Evolutionary conservation across 2,329 filamentous ascomycete species (phyloP), one percentile per base, ranked within the genome.

Genomic region (Talaromyces sp.): DNA sequence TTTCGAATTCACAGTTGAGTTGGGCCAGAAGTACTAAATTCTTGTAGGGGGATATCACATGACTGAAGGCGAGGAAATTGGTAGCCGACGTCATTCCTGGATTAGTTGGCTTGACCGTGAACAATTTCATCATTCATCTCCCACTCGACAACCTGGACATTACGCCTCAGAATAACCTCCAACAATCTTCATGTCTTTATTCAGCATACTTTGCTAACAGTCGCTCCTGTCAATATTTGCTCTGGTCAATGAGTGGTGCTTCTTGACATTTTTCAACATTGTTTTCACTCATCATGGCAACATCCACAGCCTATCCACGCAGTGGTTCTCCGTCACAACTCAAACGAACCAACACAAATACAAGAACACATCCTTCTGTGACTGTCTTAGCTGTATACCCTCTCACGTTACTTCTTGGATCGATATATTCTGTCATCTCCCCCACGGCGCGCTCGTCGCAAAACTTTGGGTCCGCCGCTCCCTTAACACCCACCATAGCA

Each of bases 381-480:
- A 71, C 86, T 64, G 81, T 89, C 24, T 84, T 97, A 35, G 76
- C 81, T 2, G 79, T 91, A 66, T 98, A 97, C 80, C 94, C 94
- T 3, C 71, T 81, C 31, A 89, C 93, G 7, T 87, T 99, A 65
- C 68, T 92, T 63, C 85, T 97, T 69, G 95, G 95, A 69, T 90
- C 91, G 33, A 73, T 96, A 69, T 97, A 92, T 83, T 89, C 90
- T 54, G 80, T 87, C 41, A 79, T 98, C 61, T 93, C 92, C 19
- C 93, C 93, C 1, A 81, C 87, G 66, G 88, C 88, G 11, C 88
- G 87, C 47, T 39, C 56, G 54, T 61, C 60, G 37, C 37, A 62
- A 60, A 43, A 43, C 39, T 24, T 59, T 45, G 57, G 50, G 22
- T 33, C 64, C 13, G 41, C 62, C 22, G 52, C 48, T 27, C 62